phyloP scores from a whole-genome alignment of 1,284 basidiomycete species.

The Takashimella koratensis region DNA sequence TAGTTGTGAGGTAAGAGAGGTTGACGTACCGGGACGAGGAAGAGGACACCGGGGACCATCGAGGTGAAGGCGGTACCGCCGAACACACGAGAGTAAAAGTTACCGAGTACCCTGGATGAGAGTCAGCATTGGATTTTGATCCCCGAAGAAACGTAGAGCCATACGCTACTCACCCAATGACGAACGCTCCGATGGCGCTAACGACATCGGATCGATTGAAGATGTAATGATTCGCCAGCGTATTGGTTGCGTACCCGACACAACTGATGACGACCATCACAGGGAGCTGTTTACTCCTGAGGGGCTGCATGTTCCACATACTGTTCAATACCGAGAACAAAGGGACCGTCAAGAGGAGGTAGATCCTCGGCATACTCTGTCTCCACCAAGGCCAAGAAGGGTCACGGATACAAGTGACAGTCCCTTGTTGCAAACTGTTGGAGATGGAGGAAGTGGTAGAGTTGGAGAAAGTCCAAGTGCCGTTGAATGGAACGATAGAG shows the following conservation, averaged over 20 bases:
- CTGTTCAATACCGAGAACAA: slow-evolving; percentile 71
- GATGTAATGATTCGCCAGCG: slow-evolving; percentile 75
- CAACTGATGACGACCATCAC: slow-evolving; percentile 85
- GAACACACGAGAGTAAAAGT: slow-evolving; percentile 76
- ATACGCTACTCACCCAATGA: slow-evolving; percentile 56
- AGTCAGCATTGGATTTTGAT: too few relatives aligned
- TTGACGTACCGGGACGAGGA: slow-evolving; percentile 69
- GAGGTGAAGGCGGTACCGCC: slow-evolving; percentile 85
- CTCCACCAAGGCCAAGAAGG: slow-evolving; percentile 67
- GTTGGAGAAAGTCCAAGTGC: slow-evolving; percentile 72
- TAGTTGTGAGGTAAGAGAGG: neutral
- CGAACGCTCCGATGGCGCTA: slow-evolving; percentile 80
- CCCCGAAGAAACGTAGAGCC: neutral
- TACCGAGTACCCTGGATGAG: slow-evolving; percentile 63
- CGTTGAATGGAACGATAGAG: slow-evolving; percentile 55
- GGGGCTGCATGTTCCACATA: slow-evolving; percentile 71
- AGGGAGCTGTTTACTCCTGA: slow-evolving; percentile 63
- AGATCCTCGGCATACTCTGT: slow-evolving; percentile 71
- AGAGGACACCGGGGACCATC: slow-evolving; percentile 82
- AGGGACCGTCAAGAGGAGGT: slow-evolving; percentile 73
- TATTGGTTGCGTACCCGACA: slow-evolving; percentile 69
- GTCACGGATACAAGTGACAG: slow-evolving; percentile 63
- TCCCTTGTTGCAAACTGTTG: slow-evolving; percentile 33
- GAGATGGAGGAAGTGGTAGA: slow-evolving; percentile 43
- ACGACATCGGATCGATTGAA: slow-evolving; percentile 76